A percentile compares a stretch with the other conserved stretches of the same genome.
phyloP scores from a whole-genome alignment of 2,329 filamentous ascomycete species.

The Aspergillus versicolor region DNA sequence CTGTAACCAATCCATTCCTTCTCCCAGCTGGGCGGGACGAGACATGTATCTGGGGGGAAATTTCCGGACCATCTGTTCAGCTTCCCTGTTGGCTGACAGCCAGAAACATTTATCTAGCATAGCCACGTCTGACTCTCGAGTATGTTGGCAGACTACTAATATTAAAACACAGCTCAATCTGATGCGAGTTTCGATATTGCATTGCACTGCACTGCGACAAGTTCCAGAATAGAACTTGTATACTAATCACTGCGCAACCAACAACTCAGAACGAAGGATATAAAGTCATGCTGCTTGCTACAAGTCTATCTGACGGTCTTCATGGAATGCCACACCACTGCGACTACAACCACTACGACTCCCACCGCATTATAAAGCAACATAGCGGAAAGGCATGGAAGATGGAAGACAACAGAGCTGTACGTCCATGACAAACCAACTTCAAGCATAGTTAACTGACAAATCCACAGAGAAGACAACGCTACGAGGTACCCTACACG shows the following conservation, averaged over 20 bases:
- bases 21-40: not conserved
- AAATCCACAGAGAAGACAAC: not conserved
- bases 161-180: not conserved
- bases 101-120: constrained; percentile 11
- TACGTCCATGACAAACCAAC: not conserved
- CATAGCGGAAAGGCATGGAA: not conserved
- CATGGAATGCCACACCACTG: not conserved
- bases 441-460: not conserved
- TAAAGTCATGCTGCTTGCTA: constrained; percentile 10
- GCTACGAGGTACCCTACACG: not conserved
- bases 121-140: constrained; percentile 21
- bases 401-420: constrained; percentile 6
- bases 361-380: not conserved
- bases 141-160: not conserved
- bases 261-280: not conserved
- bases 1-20: not conserved
- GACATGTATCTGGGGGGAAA: not conserved
- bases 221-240: not conserved
- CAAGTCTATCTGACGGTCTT: not conserved
- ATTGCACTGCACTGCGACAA: not conserved
- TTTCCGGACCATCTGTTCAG: constrained; percentile 4
- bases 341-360: not conserved
- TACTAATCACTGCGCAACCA: not conserved
- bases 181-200: not conserved
- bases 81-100: constrained; percentile 14